Conservation (phyloP, 23 red algal species). For the Gracilaria domingensis region DNA sequence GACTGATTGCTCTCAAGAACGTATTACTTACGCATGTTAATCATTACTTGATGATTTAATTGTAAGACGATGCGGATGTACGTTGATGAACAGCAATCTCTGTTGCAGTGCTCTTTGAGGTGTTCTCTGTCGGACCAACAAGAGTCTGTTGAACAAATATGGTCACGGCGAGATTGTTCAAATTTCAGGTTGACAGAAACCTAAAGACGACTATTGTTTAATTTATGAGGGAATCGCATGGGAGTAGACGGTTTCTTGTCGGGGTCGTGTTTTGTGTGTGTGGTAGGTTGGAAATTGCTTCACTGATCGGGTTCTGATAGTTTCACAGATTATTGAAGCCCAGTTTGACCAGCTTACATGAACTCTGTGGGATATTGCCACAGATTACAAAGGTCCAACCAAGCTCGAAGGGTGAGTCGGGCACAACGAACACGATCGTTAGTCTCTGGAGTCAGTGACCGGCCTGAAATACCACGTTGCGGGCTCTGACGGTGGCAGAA, state of each 20-base stretch:
- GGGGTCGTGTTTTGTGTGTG: too few species aligned
- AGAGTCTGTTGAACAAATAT: not conserved
- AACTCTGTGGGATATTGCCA: not conserved
- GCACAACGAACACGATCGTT: not conserved
- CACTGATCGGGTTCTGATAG: not conserved
- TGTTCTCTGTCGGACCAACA: not conserved
- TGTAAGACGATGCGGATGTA: not conserved
- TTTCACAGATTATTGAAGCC: not conserved
- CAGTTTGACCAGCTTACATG: not conserved
- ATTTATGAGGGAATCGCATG: constrained; percentile 14
- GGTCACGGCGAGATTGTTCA: not conserved
- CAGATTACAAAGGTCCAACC: not conserved
- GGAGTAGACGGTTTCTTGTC: too few species aligned
- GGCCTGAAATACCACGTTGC: too few species aligned
- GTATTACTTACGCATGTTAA: too few species aligned
- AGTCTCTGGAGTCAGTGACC: not conserved
- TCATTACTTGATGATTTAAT: too few species aligned
- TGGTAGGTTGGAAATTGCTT: not conserved
- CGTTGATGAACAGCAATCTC: not conserved
- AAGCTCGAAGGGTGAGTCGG: not conserved
- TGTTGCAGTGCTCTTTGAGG: not conserved
- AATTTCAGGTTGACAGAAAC: constrained; percentile 2
- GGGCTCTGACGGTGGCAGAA: not conserved
- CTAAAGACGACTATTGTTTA: not conserved
- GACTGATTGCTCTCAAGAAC: too few species aligned